Base-by-base conservation (phyloP, 1,139 yeast genomes). In the Protomyces inouyei region DNA sequence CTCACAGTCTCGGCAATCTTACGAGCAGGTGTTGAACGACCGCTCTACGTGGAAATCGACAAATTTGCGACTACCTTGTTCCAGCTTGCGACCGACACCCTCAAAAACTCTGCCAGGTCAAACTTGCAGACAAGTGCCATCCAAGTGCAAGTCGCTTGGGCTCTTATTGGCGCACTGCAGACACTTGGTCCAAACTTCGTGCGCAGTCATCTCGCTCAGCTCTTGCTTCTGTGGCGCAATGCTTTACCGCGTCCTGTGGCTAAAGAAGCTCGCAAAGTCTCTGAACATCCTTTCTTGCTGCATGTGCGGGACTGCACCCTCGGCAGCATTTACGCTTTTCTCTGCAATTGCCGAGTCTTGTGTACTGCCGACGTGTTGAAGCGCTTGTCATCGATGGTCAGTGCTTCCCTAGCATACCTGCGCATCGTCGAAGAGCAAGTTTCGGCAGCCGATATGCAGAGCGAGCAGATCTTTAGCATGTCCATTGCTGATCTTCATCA, bases 201-300 rank as follows among this genome's bases (percentile, higher is more conserved):
- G 51, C 83, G 82, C 68, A 81, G 88, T 67, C 88, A 89, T 72
- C 80, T 90, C 3, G 83, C 93, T 0, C 96, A 89, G 72, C 80
- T 89, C 65, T 77, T 90, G 57, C 81, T 84, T 4, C 83, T 90
- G 68, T 91, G 97, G 96, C 88, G 88, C 71, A 83, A 85, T 66
- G 80, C 90, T n/a, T 77, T 91, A 64, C 87, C 91, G 1, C 75
- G 71, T 48, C 75, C 76, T 1, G 66, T 70, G n/a, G 61, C 70
- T 4, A 74, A 75, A 60, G 77, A 74, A 43, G 67, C 70, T n/a
- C 69, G 68, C 5, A 66, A 69, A 9, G 74, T 72, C 21, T 71
- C 71, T 60, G 73, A 74, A 51, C 77, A 76, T 56, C 68, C 76
- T 5, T 69, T 69, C 21, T 69, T 76, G 37, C 68, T 76, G 37